Evolutionary conservation across 176 grass and related monocot genomes (phyloP), one percentile per base, ranked within the genome.

Genomic region (Stipa capillata): DNA sequence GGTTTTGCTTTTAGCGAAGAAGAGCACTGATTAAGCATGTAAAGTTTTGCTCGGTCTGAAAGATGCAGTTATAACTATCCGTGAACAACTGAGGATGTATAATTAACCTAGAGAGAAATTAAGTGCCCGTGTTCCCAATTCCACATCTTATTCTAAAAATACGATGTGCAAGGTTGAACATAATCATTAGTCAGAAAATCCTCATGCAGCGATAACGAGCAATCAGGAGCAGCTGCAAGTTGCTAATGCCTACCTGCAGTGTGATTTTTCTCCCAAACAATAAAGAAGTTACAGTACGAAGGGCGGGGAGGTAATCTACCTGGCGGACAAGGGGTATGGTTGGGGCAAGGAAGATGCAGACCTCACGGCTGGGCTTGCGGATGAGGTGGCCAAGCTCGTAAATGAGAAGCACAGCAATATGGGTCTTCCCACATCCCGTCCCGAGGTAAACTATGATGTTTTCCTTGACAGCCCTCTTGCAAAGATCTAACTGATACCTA

Each of bases 341-440:
- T 21, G 94, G 91, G 28, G 94, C 94, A 0, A 97, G 87, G 84
- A 97, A 97, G 52, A 97, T 45, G 54, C 94, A 97, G 48, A 94
- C 80, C 2, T 90, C 74, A 6, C 59, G 37, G 82, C 89, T 94
- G 24, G 94, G 94, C 77, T 97, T 97, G 48, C 91, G 77, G 27
- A 94, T 87, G 76, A 94, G 84, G 27, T 90, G 85, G 7, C 84
- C 82, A 78, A 97, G 94, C 62, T 94, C 94, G 52, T 94, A 86
- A 70, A 97, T 94, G 43, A 97, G 90, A 68, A 97, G 47, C 65
- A 97, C 89, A 5, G 94, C 94, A 28, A 97, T 94, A 72, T 92
- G 94, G 41, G 94, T 97, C 88, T 97, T 97, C 70, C 94, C 94
- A 20, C 94, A 97, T 42, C 94, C 91, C 1, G 94, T 97, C 21